Evolutionary conservation across 257 asterid genomes (phyloP).

Genomic region (Solanum megistacrolobum): DNA sequence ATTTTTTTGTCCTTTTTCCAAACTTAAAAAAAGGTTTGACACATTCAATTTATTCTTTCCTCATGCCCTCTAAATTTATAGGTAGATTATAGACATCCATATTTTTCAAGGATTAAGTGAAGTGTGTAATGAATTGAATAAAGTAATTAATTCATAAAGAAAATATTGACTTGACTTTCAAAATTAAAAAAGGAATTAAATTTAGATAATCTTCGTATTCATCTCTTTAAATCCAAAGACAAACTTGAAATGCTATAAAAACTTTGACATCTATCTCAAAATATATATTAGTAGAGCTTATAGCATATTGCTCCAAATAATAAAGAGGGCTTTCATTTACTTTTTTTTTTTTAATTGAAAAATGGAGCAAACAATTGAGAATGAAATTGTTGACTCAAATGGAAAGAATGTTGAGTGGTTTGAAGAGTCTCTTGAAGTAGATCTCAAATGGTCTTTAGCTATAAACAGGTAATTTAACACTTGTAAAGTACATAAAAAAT

Average conservation of each 20-base stretch:
- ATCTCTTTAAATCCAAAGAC: no score
- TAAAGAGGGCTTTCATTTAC: neutral
- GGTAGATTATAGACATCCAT: neutral
- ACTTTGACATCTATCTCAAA: neutral
- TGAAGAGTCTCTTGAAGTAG: neutral
- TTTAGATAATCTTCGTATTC: neutral
- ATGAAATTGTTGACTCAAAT: neutral
- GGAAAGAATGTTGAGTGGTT: neutral
- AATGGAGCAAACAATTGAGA: neutral
- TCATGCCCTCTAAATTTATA: neutral
- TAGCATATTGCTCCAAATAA: neutral
- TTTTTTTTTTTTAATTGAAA: neutral
- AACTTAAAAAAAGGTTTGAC: neutral
- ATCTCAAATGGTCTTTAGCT: neutral
- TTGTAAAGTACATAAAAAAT: neutral
- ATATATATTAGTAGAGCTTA: neutral
- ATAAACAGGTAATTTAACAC: neutral
- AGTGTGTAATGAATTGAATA: neutral
- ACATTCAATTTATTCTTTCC: neutral
- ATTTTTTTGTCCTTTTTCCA: neutral
- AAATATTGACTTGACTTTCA: neutral
- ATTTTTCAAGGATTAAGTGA: neutral
- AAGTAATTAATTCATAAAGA: neutral
- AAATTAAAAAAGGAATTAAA: neutral
- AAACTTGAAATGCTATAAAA: no score